A percentile compares a stretch with the other conserved stretches of the same genome.
phyloP scores from a whole-genome alignment of 352 stramenopile species.

The Phytophthora sojae region DNA sequence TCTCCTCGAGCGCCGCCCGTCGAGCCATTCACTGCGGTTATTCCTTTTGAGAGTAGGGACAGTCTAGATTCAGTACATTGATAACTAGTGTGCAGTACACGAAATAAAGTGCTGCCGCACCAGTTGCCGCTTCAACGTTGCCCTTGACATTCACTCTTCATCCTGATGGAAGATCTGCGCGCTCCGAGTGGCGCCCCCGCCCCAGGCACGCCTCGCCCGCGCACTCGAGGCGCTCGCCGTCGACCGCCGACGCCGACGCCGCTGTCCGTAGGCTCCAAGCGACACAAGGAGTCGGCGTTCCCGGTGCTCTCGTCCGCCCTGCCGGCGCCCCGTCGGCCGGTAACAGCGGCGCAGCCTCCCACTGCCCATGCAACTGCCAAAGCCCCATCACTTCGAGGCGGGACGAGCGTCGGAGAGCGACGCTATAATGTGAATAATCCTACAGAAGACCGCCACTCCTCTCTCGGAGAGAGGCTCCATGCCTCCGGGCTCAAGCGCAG shows the following conservation, averaged over 20 bases:
- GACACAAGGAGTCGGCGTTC: conserved; percentile 9
- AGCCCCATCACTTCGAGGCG: neutral
- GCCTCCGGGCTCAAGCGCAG: conserved; percentile 67
- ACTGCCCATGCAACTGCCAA: neutral
- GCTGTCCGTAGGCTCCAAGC: neutral
- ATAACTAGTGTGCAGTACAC: conserved; percentile 2
- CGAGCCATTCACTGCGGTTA: neutral
- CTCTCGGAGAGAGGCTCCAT: conserved; percentile 57
- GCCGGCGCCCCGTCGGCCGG: conserved; percentile 8
- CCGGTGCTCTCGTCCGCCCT: conserved; percentile 30
- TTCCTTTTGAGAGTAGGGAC: too few species aligned
- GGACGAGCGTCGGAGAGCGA: neutral
- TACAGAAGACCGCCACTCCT: neutral
- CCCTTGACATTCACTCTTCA: neutral
- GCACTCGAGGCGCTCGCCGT: conserved; percentile 43
- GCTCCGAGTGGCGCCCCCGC: conserved; percentile 13
- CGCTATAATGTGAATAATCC: neutral
- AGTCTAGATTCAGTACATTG: neutral
- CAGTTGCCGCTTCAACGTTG: conserved; percentile 6
- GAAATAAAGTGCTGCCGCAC: neutral
- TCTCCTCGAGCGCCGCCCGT: neutral
- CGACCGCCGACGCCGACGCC: conserved; percentile 20
- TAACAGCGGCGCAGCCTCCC: conserved; percentile 9
- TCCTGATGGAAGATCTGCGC: conserved; percentile 29
- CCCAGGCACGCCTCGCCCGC: conserved; percentile 28